Evolutionary conservation across 257 asterid genomes (phyloP), one percentile per base, ranked within the genome.

Genomic region (Fraxinus excelsior): DNA sequence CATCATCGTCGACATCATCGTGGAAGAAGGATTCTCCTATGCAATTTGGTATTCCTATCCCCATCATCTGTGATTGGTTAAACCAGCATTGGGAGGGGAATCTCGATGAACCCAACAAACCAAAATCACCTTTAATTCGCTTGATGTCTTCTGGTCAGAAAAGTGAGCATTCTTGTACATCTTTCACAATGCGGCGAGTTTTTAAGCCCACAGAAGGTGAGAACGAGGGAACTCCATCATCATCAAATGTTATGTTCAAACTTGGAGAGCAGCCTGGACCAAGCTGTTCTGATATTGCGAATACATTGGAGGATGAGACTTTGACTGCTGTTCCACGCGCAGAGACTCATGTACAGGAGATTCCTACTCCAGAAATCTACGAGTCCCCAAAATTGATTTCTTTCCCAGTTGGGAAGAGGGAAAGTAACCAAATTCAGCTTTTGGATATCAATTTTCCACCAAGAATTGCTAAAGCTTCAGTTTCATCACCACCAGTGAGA

Each of bases 61-160:
- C 98, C 4, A 78, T 93, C 76, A 91, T 93, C 78, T 89, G 92
- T 76, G 97, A 96, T 78, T 93, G 99, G 99, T 85, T 96, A 58
- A 90, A 91, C 88, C 98, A 96, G 86, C 90, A 91, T 75, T 93
- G 97, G 99, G 98, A 93, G 76, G 98, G 99, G 32, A 93, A 85
- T 82, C 97, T 96, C 0, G 97, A 96, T 53, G 99, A 96, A 78
- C 92, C 92, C 75, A 91, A 81, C 84, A 96, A 96, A 85, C 98
- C 99, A 0, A 96, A 92, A 85, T 72, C 92, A 51, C 97, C 97
- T 1, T 72, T 93, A 72, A 92, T 91, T 49, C 89, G 97, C 31
- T 76, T 96, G 88, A 88, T 96, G 97, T 93, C 99, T 19, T 74
- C 97, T 67, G 97, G 97, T 65, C 97, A 90, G 92, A 95, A 86